phyloP scores from a whole-genome alignment of 73 alveolate genomes.

The Paramecium primaurelia region DNA sequence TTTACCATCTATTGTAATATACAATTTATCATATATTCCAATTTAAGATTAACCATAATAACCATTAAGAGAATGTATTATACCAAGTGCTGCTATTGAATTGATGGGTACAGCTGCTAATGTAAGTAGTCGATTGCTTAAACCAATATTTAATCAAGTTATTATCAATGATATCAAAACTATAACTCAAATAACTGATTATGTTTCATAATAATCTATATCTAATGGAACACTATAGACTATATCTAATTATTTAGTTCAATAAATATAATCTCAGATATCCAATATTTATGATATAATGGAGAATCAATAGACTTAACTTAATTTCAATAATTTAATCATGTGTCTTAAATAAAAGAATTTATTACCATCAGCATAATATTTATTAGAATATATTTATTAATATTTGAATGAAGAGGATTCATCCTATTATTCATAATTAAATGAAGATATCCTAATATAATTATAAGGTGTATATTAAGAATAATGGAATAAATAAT shows the following conservation, averaged over 20 bases:
- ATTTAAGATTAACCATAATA: not conserved
- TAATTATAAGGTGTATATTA: not conserved
- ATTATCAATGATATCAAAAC: not conserved
- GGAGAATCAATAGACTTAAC: not conserved
- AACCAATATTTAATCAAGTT: not conserved
- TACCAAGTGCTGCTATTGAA: slow-evolving; percentile 38
- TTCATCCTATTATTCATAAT: not conserved
- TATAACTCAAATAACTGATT: not conserved
- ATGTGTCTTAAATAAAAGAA: not conserved
- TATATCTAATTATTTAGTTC: not conserved
- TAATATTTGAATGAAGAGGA: not conserved
- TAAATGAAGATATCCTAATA: not conserved
- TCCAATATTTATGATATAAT: not conserved
- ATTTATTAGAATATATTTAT: not conserved
- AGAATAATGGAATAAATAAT: slow-evolving; percentile 1
- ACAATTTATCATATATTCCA: not conserved
- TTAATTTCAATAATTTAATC: not conserved
- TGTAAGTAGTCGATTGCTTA: not conserved
- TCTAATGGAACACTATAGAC: not conserved
- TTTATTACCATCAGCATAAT: not conserved
- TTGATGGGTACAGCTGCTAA: slow-evolving; percentile 44
- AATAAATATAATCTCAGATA: not conserved
- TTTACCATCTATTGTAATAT: slow-evolving; percentile 19
- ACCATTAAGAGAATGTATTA: slow-evolving; percentile 31
- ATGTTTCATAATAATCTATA: not conserved